phyloP scores from a whole-genome alignment of 2,329 filamentous ascomycete species.

The Colletotrichum sp. region DNA sequence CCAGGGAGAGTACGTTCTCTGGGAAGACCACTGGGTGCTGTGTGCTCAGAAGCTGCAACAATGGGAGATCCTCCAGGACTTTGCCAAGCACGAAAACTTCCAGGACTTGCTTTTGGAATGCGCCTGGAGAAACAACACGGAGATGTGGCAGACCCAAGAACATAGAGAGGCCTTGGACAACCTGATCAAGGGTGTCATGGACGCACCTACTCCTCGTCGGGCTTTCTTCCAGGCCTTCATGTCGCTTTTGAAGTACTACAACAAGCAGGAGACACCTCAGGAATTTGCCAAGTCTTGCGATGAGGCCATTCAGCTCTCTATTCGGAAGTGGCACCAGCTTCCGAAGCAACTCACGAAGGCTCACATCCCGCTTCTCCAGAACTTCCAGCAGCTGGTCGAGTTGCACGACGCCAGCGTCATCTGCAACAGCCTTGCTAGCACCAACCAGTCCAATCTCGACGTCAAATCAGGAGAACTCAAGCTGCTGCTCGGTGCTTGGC shows the following conservation, averaged over 20 bases:
- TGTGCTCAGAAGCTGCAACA: constrained; percentile 98
- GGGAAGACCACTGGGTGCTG: constrained; percentile 99
- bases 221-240: constrained; percentile 99
- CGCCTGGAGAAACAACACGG: constrained; percentile 92
- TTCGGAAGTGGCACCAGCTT: constrained; percentile 99
- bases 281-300: constrained; percentile 94
- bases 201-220: constrained; percentile 90
- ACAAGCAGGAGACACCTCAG: constrained; percentile 77
- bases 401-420: constrained; percentile 97
- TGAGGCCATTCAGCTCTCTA: constrained; percentile 95
- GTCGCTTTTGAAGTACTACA: constrained; percentile 91
- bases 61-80: constrained; percentile 97
- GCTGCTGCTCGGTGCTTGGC: constrained; percentile 90
- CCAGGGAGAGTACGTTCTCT: constrained; percentile 96
- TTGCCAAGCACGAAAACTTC: constrained; percentile 98
- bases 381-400: constrained; percentile 97
- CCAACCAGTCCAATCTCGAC: constrained; percentile 84
- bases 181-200: constrained; percentile 96
- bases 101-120: constrained; percentile 95
- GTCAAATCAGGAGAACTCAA: constrained; percentile 96
- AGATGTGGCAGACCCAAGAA: constrained; percentile 89
- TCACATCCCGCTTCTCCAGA: constrained; percentile 92
- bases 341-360: constrained; percentile 92
- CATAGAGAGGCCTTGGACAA: constrained; percentile 89
- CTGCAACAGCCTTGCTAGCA: constrained; percentile 86